Evolutionary conservation across 169 alveolate genomes (phyloP), one percentile per base, ranked within the genome.

Genomic region (Eimeria acervulina): DNA sequence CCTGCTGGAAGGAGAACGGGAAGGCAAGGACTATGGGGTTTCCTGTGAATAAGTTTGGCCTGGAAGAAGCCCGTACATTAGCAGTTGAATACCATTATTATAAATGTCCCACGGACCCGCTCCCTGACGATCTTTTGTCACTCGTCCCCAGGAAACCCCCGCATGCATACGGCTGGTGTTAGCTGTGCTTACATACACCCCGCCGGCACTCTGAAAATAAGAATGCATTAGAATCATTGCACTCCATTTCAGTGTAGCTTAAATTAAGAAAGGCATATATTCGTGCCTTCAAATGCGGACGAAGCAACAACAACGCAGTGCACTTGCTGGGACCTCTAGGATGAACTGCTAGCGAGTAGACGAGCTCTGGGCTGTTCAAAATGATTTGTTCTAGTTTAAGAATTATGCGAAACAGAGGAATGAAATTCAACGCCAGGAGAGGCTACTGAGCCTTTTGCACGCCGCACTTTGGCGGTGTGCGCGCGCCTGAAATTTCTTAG

Each of bases 1-100:
- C 96, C 1, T 81, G 96, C 78, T 93, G 96, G 96, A 93, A 93
- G 40, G 96, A 93, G 47, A 81, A 81, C n/a, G 96, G 96, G 1
- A 78, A 81, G 61, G 93, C 88, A 38, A 80, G 76, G n/a, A 93
- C 96, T 21, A 87, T 81, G 76, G 96, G 96, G 0, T 93, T 93
- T 38, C 96, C 96, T n/a, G 96, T 93, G n/a, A 52, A 72, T 52
- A 93, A 78, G 88, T 81, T 93, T 63, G 96, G 96, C 13, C 72
- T 93, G 55, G 96, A 78, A 55, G 96, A 93, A 38, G 96, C 96
- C 15, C 72, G 96, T 13, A 55, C 83, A 8, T n/a, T 78, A 28
- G 96, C 96, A 2, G 96, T 93, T 19, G 92, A 93, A 61, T 81
- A 74, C 84, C 96, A 81, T 84, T 55, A 51, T 33, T 93, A 51